Evolutionary conservation across 23 red algal genomes (phyloP).

Genomic region (Cyanidioschyzon merolae): DNA sequence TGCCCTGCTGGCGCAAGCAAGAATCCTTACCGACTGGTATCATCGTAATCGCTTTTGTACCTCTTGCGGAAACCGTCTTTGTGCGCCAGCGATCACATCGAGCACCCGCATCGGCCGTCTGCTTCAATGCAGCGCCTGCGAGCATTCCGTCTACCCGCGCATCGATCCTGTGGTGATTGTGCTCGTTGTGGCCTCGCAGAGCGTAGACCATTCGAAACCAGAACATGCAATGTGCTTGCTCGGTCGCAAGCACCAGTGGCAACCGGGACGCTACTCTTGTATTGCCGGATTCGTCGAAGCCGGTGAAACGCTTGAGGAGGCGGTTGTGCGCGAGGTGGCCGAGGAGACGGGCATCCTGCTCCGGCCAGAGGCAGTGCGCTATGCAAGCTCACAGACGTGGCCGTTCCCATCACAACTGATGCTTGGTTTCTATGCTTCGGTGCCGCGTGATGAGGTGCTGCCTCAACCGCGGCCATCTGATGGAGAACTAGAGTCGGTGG

Average conservation of each 20-base stretch:
- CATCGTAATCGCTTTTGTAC: conserved; percentile 1
- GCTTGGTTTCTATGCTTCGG: conserved; percentile 3
- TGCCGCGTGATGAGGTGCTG: background rate
- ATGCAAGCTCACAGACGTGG: conserved; percentile 14
- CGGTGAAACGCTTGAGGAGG: conserved; percentile 51
- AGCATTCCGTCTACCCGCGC: conserved; percentile 38
- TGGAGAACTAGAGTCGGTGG: conserved; percentile 1
- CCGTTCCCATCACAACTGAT: conserved; percentile 19
- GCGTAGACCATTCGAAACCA: background rate
- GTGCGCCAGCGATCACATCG: background rate
- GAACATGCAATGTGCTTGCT: conserved; percentile 28
- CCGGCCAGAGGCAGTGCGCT: background rate
- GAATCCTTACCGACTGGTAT: conserved; percentile 8
- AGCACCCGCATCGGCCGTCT: background rate
- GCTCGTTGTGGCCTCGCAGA: conserved; percentile 21
- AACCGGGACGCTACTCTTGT: conserved; percentile 36
- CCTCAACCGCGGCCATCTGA: background rate
- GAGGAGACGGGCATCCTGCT: conserved; percentile 56
- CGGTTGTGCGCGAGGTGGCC: conserved; percentile 47
- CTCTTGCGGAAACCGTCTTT: background rate
- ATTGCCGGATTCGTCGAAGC: conserved; percentile 61
- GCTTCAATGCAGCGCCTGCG: background rate
- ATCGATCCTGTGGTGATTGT: conserved; percentile 49
- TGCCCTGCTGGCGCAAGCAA: background rate
- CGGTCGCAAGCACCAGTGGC: conserved; percentile 39